These are phyloP conservation scores for Extremus antarcticus DNA, from an alignment of 495 filamentous ascomycete genomes.

Conservation along the genomic window DNA sequence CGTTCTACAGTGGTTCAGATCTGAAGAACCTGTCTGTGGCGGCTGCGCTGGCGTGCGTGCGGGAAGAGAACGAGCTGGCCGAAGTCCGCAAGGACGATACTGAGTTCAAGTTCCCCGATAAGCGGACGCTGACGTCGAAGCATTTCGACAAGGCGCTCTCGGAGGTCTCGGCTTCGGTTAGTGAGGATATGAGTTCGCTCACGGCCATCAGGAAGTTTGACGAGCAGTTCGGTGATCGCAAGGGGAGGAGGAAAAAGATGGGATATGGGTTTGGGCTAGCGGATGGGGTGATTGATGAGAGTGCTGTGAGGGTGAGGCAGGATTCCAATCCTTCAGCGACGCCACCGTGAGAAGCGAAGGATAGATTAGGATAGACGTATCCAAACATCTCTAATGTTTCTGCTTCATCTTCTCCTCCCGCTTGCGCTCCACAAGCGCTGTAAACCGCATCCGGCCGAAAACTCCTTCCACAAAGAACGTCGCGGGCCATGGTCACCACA, in stretches of 20 bases:
- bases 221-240: slow-evolving; percentile 88
- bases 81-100: slow-evolving; percentile 27
- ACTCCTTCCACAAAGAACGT: slow-evolving; percentile 51
- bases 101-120: slow-evolving; percentile 51
- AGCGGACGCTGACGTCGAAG: slow-evolving; percentile 48
- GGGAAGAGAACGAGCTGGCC: slow-evolving; percentile 58
- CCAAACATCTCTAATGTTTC: slow-evolving; percentile 33
- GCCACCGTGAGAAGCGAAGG: background rate
- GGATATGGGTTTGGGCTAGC: slow-evolving; percentile 54
- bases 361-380: background rate
- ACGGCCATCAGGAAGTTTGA: slow-evolving; percentile 89
- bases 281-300: slow-evolving; percentile 19
- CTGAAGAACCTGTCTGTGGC: slow-evolving; percentile 89
- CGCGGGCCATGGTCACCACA: slow-evolving; percentile 55
- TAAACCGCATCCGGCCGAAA: slow-evolving; percentile 44
- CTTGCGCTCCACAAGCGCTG: slow-evolving; percentile 37
- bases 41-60: slow-evolving; percentile 78
- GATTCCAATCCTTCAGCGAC: background rate
- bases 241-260: slow-evolving; percentile 54
- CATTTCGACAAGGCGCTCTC: slow-evolving; percentile 81
- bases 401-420: slow-evolving; percentile 39
- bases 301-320: slow-evolving; percentile 23
- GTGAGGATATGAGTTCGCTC: slow-evolving; percentile 84
- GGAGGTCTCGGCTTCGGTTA: slow-evolving; percentile 87
- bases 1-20: slow-evolving; percentile 93